Conservation (phyloP, 352 stramenopile species). For the Phytophthora melonis region DNA sequence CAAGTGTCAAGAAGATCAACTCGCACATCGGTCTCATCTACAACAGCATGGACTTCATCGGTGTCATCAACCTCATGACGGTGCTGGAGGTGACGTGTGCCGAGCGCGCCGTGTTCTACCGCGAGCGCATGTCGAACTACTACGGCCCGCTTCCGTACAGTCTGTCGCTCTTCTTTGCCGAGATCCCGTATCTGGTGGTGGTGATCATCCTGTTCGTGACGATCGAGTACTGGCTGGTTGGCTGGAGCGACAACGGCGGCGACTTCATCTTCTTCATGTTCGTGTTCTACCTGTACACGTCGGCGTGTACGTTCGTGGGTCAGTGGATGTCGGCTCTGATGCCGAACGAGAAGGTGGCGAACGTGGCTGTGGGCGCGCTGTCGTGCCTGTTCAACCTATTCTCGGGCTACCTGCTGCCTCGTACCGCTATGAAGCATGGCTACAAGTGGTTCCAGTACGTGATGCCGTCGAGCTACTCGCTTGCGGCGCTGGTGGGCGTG, state of each 20-base stretch:
- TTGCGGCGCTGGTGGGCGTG: slow-evolving; percentile 48
- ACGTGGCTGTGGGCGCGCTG: slow-evolving; percentile 72
- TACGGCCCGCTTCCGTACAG: slow-evolving; percentile 74
- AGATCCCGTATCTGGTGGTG: slow-evolving; percentile 68
- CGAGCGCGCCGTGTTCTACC: slow-evolving; percentile 66
- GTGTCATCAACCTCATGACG: slow-evolving; percentile 67
- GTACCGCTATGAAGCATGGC: slow-evolving; percentile 56
- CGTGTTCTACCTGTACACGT: slow-evolving; percentile 72
- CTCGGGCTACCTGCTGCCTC: slow-evolving; percentile 62
- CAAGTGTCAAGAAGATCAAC: slow-evolving; percentile 52
- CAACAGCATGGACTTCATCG: slow-evolving; percentile 79
- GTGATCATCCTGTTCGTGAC: slow-evolving; percentile 57
- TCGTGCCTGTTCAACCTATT: slow-evolving; percentile 82
- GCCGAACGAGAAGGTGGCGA: slow-evolving; percentile 81
- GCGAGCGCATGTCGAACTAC: slow-evolving; percentile 77
- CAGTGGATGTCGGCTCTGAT: slow-evolving; percentile 84
- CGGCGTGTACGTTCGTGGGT: slow-evolving; percentile 67
- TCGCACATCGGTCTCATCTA: slow-evolving; percentile 78
- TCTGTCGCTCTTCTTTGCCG: slow-evolving; percentile 70
- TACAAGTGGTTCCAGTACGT: slow-evolving; percentile 82
- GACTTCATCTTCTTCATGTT: slow-evolving; percentile 58
- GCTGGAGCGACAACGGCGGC: slow-evolving; percentile 36
- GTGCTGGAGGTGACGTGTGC: slow-evolving; percentile 57
- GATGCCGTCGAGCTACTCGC: slow-evolving; percentile 66
- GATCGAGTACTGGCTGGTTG: slow-evolving; percentile 77